Percentiles rank a stretch among this genome's conserved stretches.
Conservation (phyloP, 495 filamentous ascomycete species). For the Lepraria neglecta region DNA sequence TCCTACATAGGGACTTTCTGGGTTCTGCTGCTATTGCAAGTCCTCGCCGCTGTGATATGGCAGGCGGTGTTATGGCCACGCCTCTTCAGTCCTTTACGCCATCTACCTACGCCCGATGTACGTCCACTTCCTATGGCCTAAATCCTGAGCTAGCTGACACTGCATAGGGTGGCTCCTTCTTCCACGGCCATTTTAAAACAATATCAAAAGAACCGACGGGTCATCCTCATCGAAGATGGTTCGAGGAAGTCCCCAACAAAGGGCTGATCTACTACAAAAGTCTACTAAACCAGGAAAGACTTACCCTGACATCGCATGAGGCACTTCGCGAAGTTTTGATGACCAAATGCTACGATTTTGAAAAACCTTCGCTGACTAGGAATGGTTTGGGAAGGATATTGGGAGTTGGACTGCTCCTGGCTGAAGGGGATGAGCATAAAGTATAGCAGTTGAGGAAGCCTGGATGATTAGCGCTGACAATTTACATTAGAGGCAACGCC, state of each 20-base stretch:
- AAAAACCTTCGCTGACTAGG: conserved; percentile 59
- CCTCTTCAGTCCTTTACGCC: conserved; percentile 62
- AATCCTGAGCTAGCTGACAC: not conserved
- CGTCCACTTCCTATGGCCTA: not conserved
- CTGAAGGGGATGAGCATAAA: conserved; percentile 52
- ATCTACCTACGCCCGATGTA: conserved; percentile 55
- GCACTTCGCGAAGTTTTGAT: conserved; percentile 59
- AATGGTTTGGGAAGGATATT: conserved; percentile 55
- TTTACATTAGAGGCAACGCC: conserved; percentile 1
- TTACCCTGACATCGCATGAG: conserved; percentile 61
- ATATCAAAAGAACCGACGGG: conserved; percentile 58
- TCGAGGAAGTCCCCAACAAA: conserved; percentile 70
- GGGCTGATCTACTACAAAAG: conserved; percentile 68
- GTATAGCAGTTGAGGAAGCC: conserved; percentile 60
- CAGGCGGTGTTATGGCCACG: conserved; percentile 60
- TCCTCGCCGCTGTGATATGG: conserved; percentile 39
- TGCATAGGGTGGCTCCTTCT: conserved; percentile 22
- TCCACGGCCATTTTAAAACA: conserved; percentile 47
- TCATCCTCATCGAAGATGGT: conserved; percentile 58
- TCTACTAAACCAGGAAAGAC: conserved; percentile 60
- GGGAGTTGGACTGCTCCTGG: conserved; percentile 70
- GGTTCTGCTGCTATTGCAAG: conserved; percentile 28
- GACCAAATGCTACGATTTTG: conserved; percentile 69
- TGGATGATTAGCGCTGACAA: conserved; percentile 22
- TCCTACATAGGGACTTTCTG: conserved; percentile 20